Evolutionary conservation across 768 basidiomycete species (phyloP).

Genomic region (Termitomyces sp.): DNA sequence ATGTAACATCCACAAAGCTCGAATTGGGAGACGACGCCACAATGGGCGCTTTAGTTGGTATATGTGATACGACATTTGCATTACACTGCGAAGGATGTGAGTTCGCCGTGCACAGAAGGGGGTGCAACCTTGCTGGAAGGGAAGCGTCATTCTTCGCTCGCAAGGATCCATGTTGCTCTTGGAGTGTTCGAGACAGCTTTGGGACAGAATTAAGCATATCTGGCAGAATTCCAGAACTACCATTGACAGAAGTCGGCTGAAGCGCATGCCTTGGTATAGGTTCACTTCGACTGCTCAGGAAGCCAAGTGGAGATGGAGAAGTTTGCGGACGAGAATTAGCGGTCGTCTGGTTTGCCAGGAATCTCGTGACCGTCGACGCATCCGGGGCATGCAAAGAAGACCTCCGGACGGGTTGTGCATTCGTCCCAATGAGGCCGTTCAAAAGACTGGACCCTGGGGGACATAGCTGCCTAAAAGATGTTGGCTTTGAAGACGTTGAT

Average conservation of each 20-base stretch:
- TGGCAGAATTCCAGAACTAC: background rate
- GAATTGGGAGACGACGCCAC: slow-evolving; percentile 9
- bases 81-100: background rate
- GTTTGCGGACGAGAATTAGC: background rate
- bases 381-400: background rate
- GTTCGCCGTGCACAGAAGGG: background rate
- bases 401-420: background rate
- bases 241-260: background rate
- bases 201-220: background rate
- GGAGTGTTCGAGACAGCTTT: background rate
- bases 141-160: background rate
- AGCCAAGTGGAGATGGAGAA: background rate
- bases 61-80: background rate
- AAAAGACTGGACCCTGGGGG: background rate
- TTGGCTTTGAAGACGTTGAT: background rate
- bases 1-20: background rate
- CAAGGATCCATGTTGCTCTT: background rate
- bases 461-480: background rate
- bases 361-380: background rate
- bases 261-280: background rate
- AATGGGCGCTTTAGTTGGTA: background rate
- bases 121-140: slow-evolving; percentile 3
- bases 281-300: background rate
- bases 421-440: background rate
- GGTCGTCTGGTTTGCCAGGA: background rate